Evolutionary conservation across 805 yeast species (phyloP), one percentile per base, ranked within the genome.

Genomic region (Ogataea pilisensis): DNA sequence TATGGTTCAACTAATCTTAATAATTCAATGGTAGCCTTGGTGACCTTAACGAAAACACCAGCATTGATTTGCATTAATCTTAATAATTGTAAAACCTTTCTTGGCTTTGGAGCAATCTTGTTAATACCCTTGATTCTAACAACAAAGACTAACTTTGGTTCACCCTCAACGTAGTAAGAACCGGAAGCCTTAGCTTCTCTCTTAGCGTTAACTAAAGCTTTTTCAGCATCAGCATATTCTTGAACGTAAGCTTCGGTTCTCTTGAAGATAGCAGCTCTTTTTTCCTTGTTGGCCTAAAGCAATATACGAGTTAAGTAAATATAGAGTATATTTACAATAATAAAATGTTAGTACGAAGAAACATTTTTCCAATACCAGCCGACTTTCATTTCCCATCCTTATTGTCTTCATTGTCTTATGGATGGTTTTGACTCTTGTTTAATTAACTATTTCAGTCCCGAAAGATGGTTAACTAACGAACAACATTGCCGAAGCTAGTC

Each of bases 81-180:
- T 72, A 87, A 78, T 69, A 89, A 81, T 76, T 85, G 96, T 72
- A 88, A 73, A 64, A 90, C 95, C 86, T 90, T 90, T 86, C 96
- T 89, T 82, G 96, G 96, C 85, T 90, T 90, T 67, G 97, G 96
- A 68, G 96, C 86, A 64, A 90, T 88, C 85, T 89, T 90, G 90
- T 78, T 85, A 73, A 90, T 87, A 90, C 97, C 97, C 91, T 90
- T 90, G 83, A 90, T 90, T 85, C 98, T 88, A 72, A 90, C 81
- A 66, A 90, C 95, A 72, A 90, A 88, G 57, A 87, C 95, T 66
- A 90, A 84, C 75, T 87, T 89, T 66, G 82, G 80, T 81, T 90
- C 91, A 72, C 95, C 96, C 66, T 82, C 88, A 63, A 88, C 95
- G 79, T 82, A 90, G 88, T 82, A 86, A 65, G 93, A 82, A 72